Evolutionary conservation across 2,329 filamentous ascomycete species (phyloP).

Genomic region (Stromatinia cepivora): DNA sequence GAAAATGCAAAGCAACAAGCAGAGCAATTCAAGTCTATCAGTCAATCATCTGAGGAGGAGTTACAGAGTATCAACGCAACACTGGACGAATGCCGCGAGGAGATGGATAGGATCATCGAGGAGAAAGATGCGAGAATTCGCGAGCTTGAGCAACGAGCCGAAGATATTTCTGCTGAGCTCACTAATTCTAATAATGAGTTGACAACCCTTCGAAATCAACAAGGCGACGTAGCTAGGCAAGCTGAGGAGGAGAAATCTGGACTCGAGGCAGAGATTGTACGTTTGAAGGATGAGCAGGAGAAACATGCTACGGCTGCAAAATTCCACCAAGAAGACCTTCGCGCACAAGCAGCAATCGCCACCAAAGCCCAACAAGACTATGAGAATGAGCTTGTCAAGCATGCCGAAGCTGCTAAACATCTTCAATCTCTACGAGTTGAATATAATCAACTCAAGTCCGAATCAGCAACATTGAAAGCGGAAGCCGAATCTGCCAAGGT

Average conservation of each 20-base stretch:
- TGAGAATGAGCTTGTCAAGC: conserved; percentile 89
- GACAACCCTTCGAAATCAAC: conserved; percentile 74
- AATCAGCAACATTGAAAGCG: conserved; percentile 71
- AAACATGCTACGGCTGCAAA: conserved; percentile 76
- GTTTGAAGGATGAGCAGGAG: conserved; percentile 81
- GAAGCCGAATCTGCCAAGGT: conserved; percentile 85
- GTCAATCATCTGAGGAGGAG: conserved; percentile 83
- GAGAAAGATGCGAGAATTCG: conserved; percentile 78
- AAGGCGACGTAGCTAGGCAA: conserved; percentile 69
- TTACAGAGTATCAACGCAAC: conserved; percentile 76
- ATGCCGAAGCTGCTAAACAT: conserved; percentile 88
- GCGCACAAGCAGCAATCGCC: conserved; percentile 90
- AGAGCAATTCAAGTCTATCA: conserved; percentile 86
- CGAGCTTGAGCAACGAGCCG: conserved; percentile 78
- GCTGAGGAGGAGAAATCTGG: conserved; percentile 80
- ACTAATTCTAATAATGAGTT: conserved; percentile 80
- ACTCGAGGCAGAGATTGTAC: conserved; percentile 74
- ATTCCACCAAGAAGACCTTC: conserved; percentile 87
- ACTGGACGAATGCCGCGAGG: conserved; percentile 83
- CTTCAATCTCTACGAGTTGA: conserved; percentile 78
- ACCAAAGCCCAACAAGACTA: conserved; percentile 93
- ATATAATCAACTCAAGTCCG: conserved; percentile 77
- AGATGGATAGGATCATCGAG: conserved; percentile 72
- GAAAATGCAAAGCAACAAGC: conserved; percentile 78
- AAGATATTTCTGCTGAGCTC: conserved; percentile 82